Conservation (phyloP, 768 basidiomycete genomes). For the Hydnum rufescens region DNA sequence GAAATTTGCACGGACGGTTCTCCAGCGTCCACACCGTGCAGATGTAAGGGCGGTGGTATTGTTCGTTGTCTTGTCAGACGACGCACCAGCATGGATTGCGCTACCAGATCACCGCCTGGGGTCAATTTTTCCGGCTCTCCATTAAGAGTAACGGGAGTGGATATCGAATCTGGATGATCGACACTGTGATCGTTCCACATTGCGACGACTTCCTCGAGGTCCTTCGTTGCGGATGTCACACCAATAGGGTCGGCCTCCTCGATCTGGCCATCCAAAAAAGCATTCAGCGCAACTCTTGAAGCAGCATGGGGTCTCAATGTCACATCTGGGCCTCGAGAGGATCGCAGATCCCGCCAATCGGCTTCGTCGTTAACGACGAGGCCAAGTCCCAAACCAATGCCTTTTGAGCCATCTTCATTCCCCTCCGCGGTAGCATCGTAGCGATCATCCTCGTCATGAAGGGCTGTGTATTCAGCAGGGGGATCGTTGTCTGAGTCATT, state of each 20-base stretch:
- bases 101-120: too few relatives aligned
- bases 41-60: not conserved
- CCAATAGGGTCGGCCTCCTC: not conserved
- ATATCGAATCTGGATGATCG: too few relatives aligned
- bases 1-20: not conserved
- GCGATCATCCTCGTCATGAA: not conserved
- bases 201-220: slow-evolving; percentile 11
- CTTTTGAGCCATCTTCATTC: not conserved
- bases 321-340: not conserved
- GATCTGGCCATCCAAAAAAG: not conserved
- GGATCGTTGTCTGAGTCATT: not conserved
- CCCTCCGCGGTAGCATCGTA: not conserved
- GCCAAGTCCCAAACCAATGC: not conserved
- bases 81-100: not conserved
- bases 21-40: not conserved
- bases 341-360: not conserved
- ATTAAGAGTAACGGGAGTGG: too few relatives aligned
- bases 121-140: too few relatives aligned
- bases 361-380: not conserved
- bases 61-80: not conserved
- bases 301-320: not conserved
- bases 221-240: slow-evolving; percentile 17
- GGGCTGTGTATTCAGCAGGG: not conserved
- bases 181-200: slow-evolving; percentile 12
- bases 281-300: not conserved